Evolutionary conservation across 2,329 filamentous ascomycete genomes (phyloP).

Genomic region (Botrytis paeoniae): DNA sequence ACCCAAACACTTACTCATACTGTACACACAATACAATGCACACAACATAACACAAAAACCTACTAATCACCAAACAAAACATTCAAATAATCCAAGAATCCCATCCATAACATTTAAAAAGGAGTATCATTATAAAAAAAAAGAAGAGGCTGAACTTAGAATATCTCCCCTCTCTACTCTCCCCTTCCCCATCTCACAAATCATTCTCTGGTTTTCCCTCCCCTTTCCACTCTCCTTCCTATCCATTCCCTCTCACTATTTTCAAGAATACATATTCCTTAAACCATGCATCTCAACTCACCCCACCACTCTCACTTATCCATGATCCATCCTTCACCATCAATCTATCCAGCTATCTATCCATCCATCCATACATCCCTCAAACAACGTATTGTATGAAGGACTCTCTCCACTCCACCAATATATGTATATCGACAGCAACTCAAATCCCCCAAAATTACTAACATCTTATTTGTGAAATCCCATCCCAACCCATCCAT

Average conservation of each 20-base stretch:
- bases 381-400: background rate
- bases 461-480: conserved; percentile 14
- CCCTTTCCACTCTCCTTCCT: background rate
- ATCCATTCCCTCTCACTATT: background rate
- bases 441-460: conserved; percentile 4
- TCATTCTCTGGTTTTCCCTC: background rate
- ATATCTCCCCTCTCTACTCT: background rate
- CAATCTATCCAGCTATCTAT: background rate
- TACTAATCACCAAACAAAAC: background rate
- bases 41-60: too few relatives aligned
- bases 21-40: too few relatives aligned
- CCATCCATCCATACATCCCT: background rate
- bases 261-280: background rate
- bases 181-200: background rate
- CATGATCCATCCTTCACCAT: background rate
- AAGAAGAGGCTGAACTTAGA: conserved; percentile 7
- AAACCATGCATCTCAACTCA: background rate
- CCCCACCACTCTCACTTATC: background rate
- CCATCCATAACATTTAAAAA: conserved; percentile 9
- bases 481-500: conserved; percentile 7
- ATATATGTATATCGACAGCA: background rate
- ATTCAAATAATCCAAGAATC: background rate
- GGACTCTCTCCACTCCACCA: background rate
- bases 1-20: too few relatives aligned
- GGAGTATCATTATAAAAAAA: conserved; percentile 14